Base-by-base conservation (phyloP, 257 asterid species). In the Penstemon newberryi region DNA sequence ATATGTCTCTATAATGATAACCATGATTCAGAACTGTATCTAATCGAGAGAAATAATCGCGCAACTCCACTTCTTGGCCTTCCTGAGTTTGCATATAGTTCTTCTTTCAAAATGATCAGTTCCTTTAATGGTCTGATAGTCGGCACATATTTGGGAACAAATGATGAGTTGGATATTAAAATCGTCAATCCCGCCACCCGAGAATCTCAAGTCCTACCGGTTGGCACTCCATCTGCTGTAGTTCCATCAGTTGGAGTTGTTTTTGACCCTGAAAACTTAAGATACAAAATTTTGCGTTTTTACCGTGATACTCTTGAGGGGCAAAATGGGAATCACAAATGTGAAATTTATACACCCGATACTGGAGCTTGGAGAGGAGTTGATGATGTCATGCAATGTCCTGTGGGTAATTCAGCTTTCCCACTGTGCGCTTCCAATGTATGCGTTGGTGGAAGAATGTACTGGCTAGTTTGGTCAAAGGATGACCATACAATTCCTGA, bases 381-480 rank as follows among this genome's bases (percentile, higher is more conserved):
- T 47, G 8, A n/a, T 38, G 74, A 19, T 18, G 8, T 47, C 4
- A 10, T 61, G 49, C 45, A 60, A 37, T 7, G 62, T 41, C 75
- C 63, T 40, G 69, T 61, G 46, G 36, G 19, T 19, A 70, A 60
- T 19, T 56, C 13, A 13, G 63, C 63, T 25, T 39, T 53, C 55
- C 75, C 68, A 3, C 25, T 18, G 0, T 52, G 52, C 4, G 63
- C 75, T 52, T 9, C 63, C 3, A 43, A 51, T 13, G 5, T 50
- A 43, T 70, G 69, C 54, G n/a, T 60, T 19, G 75, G 69, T 50
- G 75, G 75, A 39, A 70, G 53, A n/a, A 41, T 70, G 45, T 70
- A 51, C 36, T 70, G 75, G 75, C 51, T 70, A 40, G 75, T 61
- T 2, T 70, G 69, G 69, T 70, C 55, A 11, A 5, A 19, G n/a